Evolutionary conservation across 139 green algal genomes (phyloP), one percentile per base, ranked within the genome.

Genomic region (Tetradesmus obliquus): DNA sequence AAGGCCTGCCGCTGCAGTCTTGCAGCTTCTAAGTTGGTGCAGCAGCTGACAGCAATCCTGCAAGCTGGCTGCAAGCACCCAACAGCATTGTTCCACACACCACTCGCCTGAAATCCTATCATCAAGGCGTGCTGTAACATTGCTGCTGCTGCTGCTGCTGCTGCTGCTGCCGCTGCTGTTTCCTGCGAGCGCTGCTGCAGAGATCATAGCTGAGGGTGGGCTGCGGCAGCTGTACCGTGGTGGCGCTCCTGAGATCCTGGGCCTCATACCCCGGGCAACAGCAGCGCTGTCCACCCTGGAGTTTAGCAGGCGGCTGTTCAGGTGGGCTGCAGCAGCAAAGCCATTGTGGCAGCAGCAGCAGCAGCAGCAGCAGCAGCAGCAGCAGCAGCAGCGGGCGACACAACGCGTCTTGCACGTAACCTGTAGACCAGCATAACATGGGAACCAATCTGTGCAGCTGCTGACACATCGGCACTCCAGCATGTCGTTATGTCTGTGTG

Each of bases 261-360:
- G 90, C 17, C 90, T 95, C 76, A 91, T 94, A 12, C 93, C 93
- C 0, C 93, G 93, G 12, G 94, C 94, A 53, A 93, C 92, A 51
- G 94, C 94, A 54, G 94, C 94, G 51, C 90, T 96, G 82, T 94
- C 94, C 8, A 96, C 94, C 1, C 92, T 96, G 8, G 93, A 95
- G 91, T 94, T 94, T 86, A 94, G 86, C 19, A 88, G 88, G 51
- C 82, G 92, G 20, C 19, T 87, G 66, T 93, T 93, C 85, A 92
- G 91, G 79, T 91, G 53, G 10, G 55, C 60, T 72, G 60, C n/a
- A 84, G 79, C 79, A 84, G 79, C 79, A 84, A 45, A 45, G 79
- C 24, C 7, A 9, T 19, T 84, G 1, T 3, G 6, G 79, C 79
- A 15, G 80, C 55, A 55, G 54, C 82, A 54, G 54, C 55, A 54